Conservation (phyloP, 2,329 filamentous ascomycete species). For the Aureobasidium lini region DNA sequence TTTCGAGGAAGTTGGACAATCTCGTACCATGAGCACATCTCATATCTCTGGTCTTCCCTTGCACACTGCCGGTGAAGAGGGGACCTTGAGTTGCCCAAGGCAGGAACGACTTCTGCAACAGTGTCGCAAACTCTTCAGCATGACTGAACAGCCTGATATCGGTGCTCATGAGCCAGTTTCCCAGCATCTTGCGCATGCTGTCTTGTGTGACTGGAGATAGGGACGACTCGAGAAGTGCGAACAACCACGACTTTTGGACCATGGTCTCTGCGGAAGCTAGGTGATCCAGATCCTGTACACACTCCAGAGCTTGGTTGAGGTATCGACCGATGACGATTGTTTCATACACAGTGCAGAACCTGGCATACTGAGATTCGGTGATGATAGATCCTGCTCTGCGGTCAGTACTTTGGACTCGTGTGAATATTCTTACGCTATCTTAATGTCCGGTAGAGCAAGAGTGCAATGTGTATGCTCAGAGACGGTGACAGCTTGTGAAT, state of each 20-base stretch:
- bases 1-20: constrained; percentile 30
- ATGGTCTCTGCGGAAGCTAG: constrained; percentile 29
- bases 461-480: background rate
- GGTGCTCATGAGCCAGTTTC: constrained; percentile 36
- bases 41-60: constrained; percentile 24
- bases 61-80: constrained; percentile 35
- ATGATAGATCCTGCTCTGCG: background rate
- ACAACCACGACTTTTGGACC: constrained; percentile 33
- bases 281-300: constrained; percentile 35
- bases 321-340: constrained; percentile 43
- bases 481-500: background rate
- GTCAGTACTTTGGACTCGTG: background rate
- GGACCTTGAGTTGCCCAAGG: constrained; percentile 41
- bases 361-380: constrained; percentile 30
- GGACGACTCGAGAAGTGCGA: constrained; percentile 34
- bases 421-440: too few relatives aligned
- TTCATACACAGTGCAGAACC: constrained; percentile 40
- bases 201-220: constrained; percentile 37
- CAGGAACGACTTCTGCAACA: constrained; percentile 35
- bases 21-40: constrained; percentile 35
- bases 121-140: constrained; percentile 24
- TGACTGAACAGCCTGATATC: constrained; percentile 19
- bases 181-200: constrained; percentile 39
- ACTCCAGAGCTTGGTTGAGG: constrained; percentile 41
- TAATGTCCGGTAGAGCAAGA: too few relatives aligned